A percentile compares a stretch with the other conserved stretches of the same genome.
These are phyloP conservation scores for Geoglossum cookeanum DNA, from an alignment of 2,329 filamentous ascomycete genomes.

Conservation along the genomic window DNA sequence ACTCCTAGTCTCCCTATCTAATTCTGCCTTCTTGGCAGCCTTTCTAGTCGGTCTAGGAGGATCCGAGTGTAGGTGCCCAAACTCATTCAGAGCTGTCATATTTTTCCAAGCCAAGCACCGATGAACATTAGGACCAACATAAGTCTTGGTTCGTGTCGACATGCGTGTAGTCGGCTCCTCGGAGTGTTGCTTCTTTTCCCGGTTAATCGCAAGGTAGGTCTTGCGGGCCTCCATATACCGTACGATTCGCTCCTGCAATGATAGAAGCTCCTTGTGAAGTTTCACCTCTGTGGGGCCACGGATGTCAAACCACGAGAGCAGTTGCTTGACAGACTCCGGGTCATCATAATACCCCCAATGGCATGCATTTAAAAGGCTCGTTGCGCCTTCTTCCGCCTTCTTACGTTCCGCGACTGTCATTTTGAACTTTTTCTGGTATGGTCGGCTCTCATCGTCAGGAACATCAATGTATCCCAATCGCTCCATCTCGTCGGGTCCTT, in stretches of 20 bases:
- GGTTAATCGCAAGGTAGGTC: conserved; percentile 42
- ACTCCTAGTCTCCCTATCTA: conserved; percentile 17
- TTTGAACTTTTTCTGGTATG: conserved; percentile 58
- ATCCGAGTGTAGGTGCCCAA: conserved; percentile 41
- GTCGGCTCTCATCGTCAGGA: conserved; percentile 45
- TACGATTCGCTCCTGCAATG: conserved; percentile 56
- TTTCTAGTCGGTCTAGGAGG: conserved; percentile 27
- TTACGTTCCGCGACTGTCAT: conserved; percentile 78
- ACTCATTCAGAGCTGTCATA: conserved; percentile 35
- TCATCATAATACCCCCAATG: conserved; percentile 91
- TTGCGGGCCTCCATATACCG: conserved; percentile 65
- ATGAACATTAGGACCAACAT: conserved; percentile 32
- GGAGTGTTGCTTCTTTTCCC: conserved; percentile 28
- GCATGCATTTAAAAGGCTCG: conserved; percentile 52
- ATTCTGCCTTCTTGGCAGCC: conserved; percentile 19
- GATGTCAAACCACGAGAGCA: conserved; percentile 77
- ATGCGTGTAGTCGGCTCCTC: conserved; percentile 33
- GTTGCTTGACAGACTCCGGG: conserved; percentile 52
- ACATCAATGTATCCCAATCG: conserved; percentile 72
- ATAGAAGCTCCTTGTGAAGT: conserved; percentile 66
- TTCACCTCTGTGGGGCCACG: conserved; percentile 74
- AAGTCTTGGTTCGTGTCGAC: conserved; percentile 42
- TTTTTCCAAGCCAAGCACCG: conserved; percentile 50
- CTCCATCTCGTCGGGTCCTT: conserved; percentile 82
- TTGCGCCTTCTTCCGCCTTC: conserved; percentile 63